Evolutionary conservation across 2,329 filamentous ascomycete species (phyloP).

Genomic region (Colletotrichum noveboracense): DNA sequence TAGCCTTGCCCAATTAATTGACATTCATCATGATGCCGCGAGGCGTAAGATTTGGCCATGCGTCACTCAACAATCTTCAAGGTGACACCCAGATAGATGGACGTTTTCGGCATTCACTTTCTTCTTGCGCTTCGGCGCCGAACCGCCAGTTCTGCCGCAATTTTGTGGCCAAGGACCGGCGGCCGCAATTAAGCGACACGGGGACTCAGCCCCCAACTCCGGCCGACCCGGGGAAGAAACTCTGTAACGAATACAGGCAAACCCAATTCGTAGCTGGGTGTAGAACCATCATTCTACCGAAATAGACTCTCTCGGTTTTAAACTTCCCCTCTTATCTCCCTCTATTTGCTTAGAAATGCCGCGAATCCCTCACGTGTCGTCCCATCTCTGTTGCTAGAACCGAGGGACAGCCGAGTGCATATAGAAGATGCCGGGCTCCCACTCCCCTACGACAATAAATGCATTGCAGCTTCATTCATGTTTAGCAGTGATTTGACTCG

Average conservation of each 20-base stretch:
- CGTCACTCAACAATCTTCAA: not conserved
- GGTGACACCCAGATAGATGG: not conserved
- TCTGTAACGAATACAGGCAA: not conserved
- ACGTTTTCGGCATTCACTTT: not conserved
- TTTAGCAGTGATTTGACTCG: not conserved
- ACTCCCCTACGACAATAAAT: no score
- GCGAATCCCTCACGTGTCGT: constrained; percentile 5
- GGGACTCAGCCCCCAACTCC: not conserved
- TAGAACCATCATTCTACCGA: not conserved
- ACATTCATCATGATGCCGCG: not conserved
- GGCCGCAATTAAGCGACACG: not conserved
- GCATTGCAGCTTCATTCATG: accelerated
- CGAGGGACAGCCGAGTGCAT: not conserved
- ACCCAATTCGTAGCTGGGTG: not conserved
- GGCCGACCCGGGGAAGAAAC: not conserved
- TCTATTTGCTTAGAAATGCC: constrained; percentile 12
- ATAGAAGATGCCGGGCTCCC: not conserved
- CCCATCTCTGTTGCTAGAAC: not conserved
- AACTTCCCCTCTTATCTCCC: not conserved
- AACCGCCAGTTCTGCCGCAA: not conserved
- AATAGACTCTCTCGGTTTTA: not conserved
- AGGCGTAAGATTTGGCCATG: not conserved
- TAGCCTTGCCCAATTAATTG: not conserved
- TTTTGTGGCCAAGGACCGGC: not conserved
- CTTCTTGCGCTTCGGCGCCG: not conserved